Evolutionary conservation across 2,329 filamentous ascomycete genomes (phyloP).

Genomic region (Coniochaeta sp.): DNA sequence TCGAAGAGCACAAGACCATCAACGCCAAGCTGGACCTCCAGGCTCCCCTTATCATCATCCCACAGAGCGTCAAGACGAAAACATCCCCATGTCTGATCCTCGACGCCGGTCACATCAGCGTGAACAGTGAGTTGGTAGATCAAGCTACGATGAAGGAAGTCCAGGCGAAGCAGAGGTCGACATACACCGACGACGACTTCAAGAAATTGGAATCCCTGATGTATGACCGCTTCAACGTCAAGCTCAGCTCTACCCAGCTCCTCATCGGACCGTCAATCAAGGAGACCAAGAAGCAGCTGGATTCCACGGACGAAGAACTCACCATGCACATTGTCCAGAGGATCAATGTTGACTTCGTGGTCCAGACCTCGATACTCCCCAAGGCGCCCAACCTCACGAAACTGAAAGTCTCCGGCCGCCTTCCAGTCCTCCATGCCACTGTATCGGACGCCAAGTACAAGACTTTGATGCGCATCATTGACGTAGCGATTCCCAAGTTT

Average conservation of each 20-base stretch:
- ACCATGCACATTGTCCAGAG: constrained; percentile 87
- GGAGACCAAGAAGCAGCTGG: constrained; percentile 77
- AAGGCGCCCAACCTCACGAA: constrained; percentile 91
- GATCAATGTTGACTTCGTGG: constrained; percentile 93
- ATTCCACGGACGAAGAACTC: constrained; percentile 57
- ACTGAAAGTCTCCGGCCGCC: constrained; percentile 80
- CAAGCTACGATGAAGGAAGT: constrained; percentile 84
- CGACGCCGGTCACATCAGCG: constrained; percentile 91
- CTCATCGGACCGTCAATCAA: constrained; percentile 91
- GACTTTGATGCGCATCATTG: constrained; percentile 89
- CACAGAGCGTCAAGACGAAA: constrained; percentile 78
- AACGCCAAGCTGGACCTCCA: constrained; percentile 94
- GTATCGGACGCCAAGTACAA: constrained; percentile 97
- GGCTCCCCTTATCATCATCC: constrained; percentile 91
- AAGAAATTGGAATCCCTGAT: constrained; percentile 83
- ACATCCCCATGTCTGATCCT: constrained; percentile 85
- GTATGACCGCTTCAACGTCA: constrained; percentile 95
- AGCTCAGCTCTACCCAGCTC: constrained; percentile 89
- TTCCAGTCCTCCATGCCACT: constrained; percentile 85
- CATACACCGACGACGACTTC: constrained; percentile 85
- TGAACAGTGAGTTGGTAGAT: constrained; percentile 90
- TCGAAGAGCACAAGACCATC: constrained; percentile 97
- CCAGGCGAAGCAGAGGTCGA: constrained; percentile 80
- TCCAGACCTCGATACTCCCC: constrained; percentile 96
- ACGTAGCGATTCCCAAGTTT: constrained; percentile 88